Conservation (phyloP, 495 filamentous ascomycete genomes). For the Aspergillus bridgeri region DNA sequence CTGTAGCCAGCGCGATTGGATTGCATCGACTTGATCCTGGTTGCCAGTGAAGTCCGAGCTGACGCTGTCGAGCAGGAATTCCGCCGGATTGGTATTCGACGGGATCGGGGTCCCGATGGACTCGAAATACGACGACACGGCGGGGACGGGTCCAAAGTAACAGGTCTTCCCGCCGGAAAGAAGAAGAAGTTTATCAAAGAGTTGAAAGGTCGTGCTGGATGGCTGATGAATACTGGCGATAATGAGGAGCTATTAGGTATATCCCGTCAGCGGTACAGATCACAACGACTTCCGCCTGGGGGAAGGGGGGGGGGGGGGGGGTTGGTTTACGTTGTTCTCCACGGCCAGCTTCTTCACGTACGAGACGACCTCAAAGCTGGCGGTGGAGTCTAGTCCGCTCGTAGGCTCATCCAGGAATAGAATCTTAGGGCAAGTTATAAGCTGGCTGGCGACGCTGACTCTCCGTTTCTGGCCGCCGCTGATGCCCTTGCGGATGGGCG, state of each 20-base stretch:
- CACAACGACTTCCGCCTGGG: neutral
- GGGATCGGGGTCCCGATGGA: slow-evolving; percentile 58
- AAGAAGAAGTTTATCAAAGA: slow-evolving; percentile 75
- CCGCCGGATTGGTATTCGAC: slow-evolving; percentile 68
- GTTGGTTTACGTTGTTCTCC: slow-evolving; percentile 55
- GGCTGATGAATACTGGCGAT: slow-evolving; percentile 83
- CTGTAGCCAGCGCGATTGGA: slow-evolving; percentile 30
- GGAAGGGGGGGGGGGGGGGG: neutral
- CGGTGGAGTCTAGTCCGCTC: slow-evolving; percentile 69
- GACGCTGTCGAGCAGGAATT: slow-evolving; percentile 69
- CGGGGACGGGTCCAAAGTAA: slow-evolving; percentile 61
- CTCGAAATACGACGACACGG: slow-evolving; percentile 56
- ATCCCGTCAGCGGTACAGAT: neutral
- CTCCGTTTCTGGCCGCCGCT: slow-evolving; percentile 77
- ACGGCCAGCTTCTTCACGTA: slow-evolving; percentile 61
- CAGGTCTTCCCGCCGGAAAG: slow-evolving; percentile 65
- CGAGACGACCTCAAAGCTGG: slow-evolving; percentile 64
- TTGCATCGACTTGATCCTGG: slow-evolving; percentile 21
- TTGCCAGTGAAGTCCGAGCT: slow-evolving; percentile 66
- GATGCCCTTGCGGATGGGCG: slow-evolving; percentile 74
- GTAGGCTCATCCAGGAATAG: slow-evolving; percentile 83
- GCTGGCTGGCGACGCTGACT: slow-evolving; percentile 71
- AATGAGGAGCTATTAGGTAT: slow-evolving; percentile 64
- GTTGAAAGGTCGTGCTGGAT: slow-evolving; percentile 67
- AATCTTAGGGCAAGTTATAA: slow-evolving; percentile 75